phyloP scores from a whole-genome alignment of 108 stramenopile species.

The Skeletonema potamos region DNA sequence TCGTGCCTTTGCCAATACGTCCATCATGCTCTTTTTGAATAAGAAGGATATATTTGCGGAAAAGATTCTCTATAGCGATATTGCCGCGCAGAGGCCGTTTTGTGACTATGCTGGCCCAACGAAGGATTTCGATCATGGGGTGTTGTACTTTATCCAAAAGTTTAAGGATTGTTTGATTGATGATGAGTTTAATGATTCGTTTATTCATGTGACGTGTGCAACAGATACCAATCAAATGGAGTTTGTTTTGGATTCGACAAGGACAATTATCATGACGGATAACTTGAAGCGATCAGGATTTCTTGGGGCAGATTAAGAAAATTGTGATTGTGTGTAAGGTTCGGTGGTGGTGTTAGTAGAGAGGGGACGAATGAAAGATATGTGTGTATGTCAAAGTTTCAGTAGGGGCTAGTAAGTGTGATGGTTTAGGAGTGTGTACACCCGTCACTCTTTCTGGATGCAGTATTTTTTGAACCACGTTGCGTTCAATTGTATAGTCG shows the following conservation, averaged over 20 bases:
- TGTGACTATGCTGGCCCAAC: conserved; percentile 81
- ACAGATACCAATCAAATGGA: conserved; percentile 97
- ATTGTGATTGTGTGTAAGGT: neutral
- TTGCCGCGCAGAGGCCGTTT: conserved; percentile 80
- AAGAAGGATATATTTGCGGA: conserved; percentile 98
- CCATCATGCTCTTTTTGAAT: conserved; percentile 92
- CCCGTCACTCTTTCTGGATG: no score
- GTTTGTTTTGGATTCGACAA: conserved; percentile 89
- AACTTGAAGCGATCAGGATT: conserved; percentile 89
- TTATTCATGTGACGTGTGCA: conserved; percentile 97
- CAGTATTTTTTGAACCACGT: no score
- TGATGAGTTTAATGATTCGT: conserved; percentile 78
- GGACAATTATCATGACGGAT: conserved; percentile 93
- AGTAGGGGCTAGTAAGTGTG: no score
- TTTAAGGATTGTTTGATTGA: conserved; percentile 90
- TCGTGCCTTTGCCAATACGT: conserved; percentile 91
- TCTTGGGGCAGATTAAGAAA: conserved; percentile 74
- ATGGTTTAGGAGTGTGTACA: no score
- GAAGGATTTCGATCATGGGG: conserved; percentile 87
- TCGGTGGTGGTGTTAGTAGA: neutral
- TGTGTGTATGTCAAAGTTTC: neutral
- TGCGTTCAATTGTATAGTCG: no score
- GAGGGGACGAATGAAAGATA: neutral
- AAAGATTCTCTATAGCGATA: conserved; percentile 88
- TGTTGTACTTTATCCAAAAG: conserved; percentile 91